A percentile compares a stretch with the other conserved stretches of the same genome.
Conservation (phyloP, 2,329 filamentous ascomycete genomes). For the Talaromyces funiculosus region DNA sequence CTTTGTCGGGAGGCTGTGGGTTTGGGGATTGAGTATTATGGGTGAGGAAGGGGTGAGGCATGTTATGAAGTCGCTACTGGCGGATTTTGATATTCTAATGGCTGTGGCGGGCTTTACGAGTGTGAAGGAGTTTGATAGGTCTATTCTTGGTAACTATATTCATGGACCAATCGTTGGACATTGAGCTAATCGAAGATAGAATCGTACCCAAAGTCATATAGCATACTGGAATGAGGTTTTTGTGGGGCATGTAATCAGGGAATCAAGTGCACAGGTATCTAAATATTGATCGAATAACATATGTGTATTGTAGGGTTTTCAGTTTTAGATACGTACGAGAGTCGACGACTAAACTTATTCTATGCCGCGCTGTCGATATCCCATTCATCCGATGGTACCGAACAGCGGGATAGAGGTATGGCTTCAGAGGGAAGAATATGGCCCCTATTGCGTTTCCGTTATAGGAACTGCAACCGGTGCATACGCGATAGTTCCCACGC, state of each 20-base stretch:
- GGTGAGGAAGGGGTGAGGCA: conserved; percentile 57
- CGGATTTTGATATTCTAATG: conserved; percentile 59
- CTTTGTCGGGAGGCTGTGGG: conserved; percentile 56
- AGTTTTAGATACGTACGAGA: neutral
- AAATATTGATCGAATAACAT: neutral
- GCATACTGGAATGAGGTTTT: neutral
- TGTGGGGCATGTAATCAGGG: neutral
- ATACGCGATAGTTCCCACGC: no score
- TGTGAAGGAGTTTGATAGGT: conserved; percentile 48
- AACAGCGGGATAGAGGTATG: no score
- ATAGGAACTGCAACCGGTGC: no score
- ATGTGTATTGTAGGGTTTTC: neutral
- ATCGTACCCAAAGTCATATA: conserved; percentile 39
- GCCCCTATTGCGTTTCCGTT: no score
- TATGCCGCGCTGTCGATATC: neutral
- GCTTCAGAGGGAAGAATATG: no score
- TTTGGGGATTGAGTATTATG: conserved; percentile 56
- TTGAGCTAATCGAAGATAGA: conserved; percentile 20
- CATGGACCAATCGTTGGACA: neutral
- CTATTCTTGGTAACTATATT: conserved; percentile 27
- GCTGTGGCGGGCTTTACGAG: conserved; percentile 53
- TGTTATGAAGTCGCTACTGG: conserved; percentile 57
- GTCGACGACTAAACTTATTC: neutral
- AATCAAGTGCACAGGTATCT: neutral
- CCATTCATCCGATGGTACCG: neutral